Evolutionary conservation across 2,329 filamentous ascomycete species (phyloP).

Genomic region (Sporothrix brunneoviolacea): DNA sequence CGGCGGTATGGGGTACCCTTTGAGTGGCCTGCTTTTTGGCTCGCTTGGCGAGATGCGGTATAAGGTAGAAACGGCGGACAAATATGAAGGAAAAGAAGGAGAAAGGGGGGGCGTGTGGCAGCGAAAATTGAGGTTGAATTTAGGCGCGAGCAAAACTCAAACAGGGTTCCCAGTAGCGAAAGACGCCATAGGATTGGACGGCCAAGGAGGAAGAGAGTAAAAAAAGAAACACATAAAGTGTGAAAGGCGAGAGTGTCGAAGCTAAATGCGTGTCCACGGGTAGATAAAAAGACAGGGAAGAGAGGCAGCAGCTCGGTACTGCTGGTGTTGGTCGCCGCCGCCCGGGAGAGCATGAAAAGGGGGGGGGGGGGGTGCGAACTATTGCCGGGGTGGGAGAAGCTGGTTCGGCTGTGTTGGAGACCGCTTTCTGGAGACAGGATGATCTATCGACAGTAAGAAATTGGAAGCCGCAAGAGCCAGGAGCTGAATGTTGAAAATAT

Average conservation of each 20-base stretch:
- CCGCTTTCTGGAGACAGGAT: not conserved
- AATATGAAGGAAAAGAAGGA: slow-evolving; percentile 4
- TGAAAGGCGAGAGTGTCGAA: not conserved
- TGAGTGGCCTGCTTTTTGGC: not conserved
- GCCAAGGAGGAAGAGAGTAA: slow-evolving; percentile 4
- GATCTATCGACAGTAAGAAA: not conserved
- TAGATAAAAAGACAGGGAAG: not conserved
- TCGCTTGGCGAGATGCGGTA: slow-evolving; percentile 6
- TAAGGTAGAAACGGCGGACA: not conserved
- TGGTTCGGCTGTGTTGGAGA: too few relatives aligned
- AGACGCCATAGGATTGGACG: slow-evolving; percentile 10
- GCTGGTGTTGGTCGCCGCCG: not conserved
- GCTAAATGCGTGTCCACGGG: not conserved
- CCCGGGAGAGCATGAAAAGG: not conserved
- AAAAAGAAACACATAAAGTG: slow-evolving; percentile 9
- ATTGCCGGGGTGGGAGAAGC: slow-evolving; percentile 2
- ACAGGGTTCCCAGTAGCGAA: slow-evolving; percentile 7
- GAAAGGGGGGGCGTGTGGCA: not conserved
- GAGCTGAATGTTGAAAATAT: too few relatives aligned
- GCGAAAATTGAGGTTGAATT: slow-evolving; percentile 7
- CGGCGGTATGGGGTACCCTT: not conserved
- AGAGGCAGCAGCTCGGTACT: slow-evolving; percentile 6
- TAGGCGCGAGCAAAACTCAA: slow-evolving; percentile 14
- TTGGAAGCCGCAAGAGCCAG: too few relatives aligned
- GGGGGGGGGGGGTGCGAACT: not conserved